phyloP scores from a whole-genome alignment of 306 rosid species.

The Ziziphus jujuba region DNA sequence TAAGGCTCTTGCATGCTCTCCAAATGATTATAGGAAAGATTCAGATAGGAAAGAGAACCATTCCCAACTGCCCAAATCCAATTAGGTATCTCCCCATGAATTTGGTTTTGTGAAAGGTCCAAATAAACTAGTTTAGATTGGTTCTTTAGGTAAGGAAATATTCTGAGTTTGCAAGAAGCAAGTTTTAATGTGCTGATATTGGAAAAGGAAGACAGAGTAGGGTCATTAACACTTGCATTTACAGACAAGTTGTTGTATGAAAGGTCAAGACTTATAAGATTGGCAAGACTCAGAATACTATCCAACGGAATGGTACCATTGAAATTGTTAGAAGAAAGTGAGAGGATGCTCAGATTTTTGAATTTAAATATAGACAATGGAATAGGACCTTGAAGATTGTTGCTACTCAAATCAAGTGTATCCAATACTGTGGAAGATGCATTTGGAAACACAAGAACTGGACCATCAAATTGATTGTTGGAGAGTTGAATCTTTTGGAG shows the following conservation, averaged over 20 bases:
- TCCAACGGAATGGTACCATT: constrained; percentile 27
- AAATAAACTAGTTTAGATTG: not conserved
- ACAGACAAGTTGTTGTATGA: constrained; percentile 35
- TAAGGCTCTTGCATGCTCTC: not conserved
- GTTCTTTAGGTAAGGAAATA: constrained; percentile 34
- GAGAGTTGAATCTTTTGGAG: constrained; percentile 11
- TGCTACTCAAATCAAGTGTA: constrained; percentile 43
- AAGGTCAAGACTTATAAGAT: constrained; percentile 40
- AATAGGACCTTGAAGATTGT: constrained; percentile 43
- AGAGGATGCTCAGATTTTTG: constrained; percentile 7
- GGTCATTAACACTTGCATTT: not conserved
- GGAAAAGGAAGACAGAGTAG: constrained; percentile 9
- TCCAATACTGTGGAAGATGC: constrained; percentile 14
- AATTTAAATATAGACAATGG: constrained; percentile 31
- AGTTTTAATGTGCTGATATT: constrained; percentile 12
- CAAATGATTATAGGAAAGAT: constrained; percentile 47
- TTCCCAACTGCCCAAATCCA: constrained; percentile 44
- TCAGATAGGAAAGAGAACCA: not conserved
- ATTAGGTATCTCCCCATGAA: constrained; percentile 39
- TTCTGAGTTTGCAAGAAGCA: constrained; percentile 32
- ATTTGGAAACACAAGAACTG: constrained; percentile 9
- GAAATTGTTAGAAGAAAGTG: constrained; percentile 43
- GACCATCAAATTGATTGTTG: constrained; percentile 19
- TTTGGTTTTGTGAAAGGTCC: constrained; percentile 51
- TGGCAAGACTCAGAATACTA: constrained; percentile 6